Evolutionary conservation across 352 stramenopile species (phyloP).

Genomic region (Globisporangium middletonii): DNA sequence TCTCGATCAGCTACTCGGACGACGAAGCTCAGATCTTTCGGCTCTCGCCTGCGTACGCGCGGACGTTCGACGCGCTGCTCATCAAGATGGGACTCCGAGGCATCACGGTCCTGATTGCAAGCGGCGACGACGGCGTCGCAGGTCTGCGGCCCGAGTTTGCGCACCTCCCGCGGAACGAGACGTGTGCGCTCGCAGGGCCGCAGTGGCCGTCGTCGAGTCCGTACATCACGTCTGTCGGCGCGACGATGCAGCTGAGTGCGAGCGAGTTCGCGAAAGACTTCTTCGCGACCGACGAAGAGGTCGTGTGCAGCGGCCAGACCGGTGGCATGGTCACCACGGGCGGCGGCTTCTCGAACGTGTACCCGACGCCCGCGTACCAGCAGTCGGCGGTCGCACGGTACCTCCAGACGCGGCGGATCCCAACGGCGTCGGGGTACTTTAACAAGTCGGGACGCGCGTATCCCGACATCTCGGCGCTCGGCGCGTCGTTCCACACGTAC

Average conservation of each 20-base stretch:
- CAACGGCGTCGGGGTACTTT: slow-evolving; percentile 52
- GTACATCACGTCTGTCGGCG: slow-evolving; percentile 89
- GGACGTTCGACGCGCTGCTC: slow-evolving; percentile 74
- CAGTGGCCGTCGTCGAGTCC: slow-evolving; percentile 80
- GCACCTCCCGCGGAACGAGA: slow-evolving; percentile 41
- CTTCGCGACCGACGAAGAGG: slow-evolving; percentile 65
- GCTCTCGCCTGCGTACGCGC: slow-evolving; percentile 62
- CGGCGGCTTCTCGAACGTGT: slow-evolving; percentile 87
- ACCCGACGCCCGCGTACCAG: slow-evolving; percentile 73
- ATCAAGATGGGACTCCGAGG: slow-evolving; percentile 88
- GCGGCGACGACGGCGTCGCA: slow-evolving; percentile 85
- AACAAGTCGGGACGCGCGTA: slow-evolving; percentile 83
- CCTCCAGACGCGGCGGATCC: slow-evolving; percentile 44
- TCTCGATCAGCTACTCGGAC: slow-evolving; percentile 90
- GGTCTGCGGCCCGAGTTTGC: slow-evolving; percentile 62
- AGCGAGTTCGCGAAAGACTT: slow-evolving; percentile 34
- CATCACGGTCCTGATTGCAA: slow-evolving; percentile 82
- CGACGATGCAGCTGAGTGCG: slow-evolving; percentile 59
- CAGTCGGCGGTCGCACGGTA: slow-evolving; percentile 57
- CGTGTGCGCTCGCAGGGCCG: slow-evolving; percentile 56
- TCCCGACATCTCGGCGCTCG: slow-evolving; percentile 83
- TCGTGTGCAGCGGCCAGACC: slow-evolving; percentile 66
- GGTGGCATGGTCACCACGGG: slow-evolving; percentile 77
- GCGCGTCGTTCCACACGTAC: slow-evolving; percentile 58
- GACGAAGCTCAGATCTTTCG: slow-evolving; percentile 88